Percentiles rank a stretch among this genome's conserved stretches.
phyloP scores from a whole-genome alignment of 228 moss, liverwort and hornwort species.

The Sphagnum magellanicum region DNA sequence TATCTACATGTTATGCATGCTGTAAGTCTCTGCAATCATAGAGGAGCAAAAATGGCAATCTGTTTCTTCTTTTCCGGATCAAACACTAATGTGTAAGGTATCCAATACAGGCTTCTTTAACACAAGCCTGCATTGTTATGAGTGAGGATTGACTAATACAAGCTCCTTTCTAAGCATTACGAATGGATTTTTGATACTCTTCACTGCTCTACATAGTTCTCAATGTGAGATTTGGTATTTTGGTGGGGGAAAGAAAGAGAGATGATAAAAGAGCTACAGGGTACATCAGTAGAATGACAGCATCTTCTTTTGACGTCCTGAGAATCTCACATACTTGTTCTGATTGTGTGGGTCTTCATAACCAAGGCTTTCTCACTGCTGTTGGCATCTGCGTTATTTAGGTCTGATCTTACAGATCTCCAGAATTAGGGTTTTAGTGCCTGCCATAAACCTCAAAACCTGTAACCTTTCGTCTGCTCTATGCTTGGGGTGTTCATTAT shows the following conservation, averaged over 20 bases:
- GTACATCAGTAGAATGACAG: too few relatives aligned
- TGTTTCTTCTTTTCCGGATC: neutral
- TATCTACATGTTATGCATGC: conserved; percentile 99
- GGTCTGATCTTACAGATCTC: conserved; percentile 24
- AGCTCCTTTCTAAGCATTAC: conserved; percentile 97
- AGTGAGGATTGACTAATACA: conserved; percentile 92
- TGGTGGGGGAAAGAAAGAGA: too few relatives aligned
- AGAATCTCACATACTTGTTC: conserved; percentile 85
- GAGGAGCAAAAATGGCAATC: neutral
- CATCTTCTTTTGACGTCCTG: conserved; percentile 21
- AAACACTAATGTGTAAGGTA: neutral
- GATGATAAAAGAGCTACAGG: too few relatives aligned
- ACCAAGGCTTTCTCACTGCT: conserved; percentile 78
- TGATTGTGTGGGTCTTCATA: conserved; percentile 90
- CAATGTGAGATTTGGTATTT: too few relatives aligned
- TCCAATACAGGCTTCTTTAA: conserved; percentile 70
- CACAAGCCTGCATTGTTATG: conserved; percentile 99
- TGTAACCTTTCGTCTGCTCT: neutral
- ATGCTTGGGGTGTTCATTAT: neutral
- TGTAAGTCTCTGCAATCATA: conserved; percentile 35
- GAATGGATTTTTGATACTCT: conserved; percentile 79
- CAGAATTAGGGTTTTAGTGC: too few relatives aligned
- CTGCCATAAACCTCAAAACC: too few relatives aligned
- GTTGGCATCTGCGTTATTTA: conserved; percentile 94
- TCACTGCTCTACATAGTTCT: too few relatives aligned